Base-by-base conservation (phyloP, 768 basidiomycete species). In the Fomitopsis pulvina region DNA sequence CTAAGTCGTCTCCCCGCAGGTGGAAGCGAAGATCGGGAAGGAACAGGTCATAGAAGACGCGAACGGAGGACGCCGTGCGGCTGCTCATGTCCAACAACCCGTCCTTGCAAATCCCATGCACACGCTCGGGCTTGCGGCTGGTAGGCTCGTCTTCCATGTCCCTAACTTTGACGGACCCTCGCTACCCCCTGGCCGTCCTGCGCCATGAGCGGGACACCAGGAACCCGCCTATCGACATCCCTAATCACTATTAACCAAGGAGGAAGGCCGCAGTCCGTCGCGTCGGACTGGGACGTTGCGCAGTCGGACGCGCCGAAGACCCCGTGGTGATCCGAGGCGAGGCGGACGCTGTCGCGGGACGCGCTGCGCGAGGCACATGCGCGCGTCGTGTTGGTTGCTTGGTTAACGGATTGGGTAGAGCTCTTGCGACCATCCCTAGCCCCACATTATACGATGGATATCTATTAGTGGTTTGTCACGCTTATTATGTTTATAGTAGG, bases 261-360 rank as follows among this genome's bases (percentile, higher is more conserved):
- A 81, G 58, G 73, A 81, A 53, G 72, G 76, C 47, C 62, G 64
- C 20, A 57, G 55, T 49, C 47, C 53, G 30, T 47, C 47, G 29
- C 53, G 77, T 74, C 56, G 71, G 67, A 48, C 48, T 54, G 51
- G 42, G 16, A 21, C 43, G 28, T 41, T 34, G 32, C 78, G 73
- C 57, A 81, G 74, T 57, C 71, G 77, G 51, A 83, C 47, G 69
- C 64, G 50, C 66, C 72, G 43, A 77, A 76, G 51, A 89, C 85
- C 27, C 85, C 85, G 3, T 86, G 83, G 12, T 70, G 76, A 4
- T 45, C 52, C 49, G 38, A n/a, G 34, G 44, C 41, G 74, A 29
- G 26, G 20, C 10, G 47, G 27, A 46, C 68, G 51, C 52, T 44
- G 45, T 41, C 42, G 52, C 32, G 51, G 47, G 57, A 63, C 14